Percentiles rank a stretch among this genome's conserved stretches.
phyloP scores from a whole-genome alignment of 345 rosid species.

The Cardamine chenopodiifolia region DNA sequence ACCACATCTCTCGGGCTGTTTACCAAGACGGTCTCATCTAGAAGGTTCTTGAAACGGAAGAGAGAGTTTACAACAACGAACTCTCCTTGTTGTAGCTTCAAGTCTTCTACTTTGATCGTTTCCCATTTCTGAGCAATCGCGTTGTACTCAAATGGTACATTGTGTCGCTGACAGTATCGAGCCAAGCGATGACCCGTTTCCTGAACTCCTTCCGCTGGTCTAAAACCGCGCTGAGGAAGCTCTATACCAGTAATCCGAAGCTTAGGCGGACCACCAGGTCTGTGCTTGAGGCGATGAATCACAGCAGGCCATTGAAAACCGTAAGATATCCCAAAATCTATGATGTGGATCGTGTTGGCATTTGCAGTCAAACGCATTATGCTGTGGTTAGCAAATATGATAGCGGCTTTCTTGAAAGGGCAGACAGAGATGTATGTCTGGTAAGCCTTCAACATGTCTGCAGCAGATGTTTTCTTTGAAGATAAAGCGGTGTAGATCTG shows the following conservation, averaged over 20 bases:
- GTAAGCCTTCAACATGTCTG: conserved; percentile 66
- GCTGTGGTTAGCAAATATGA: conserved; percentile 59
- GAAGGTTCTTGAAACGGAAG: conserved; percentile 61
- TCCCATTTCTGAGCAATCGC: conserved; percentile 81
- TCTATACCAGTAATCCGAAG: conserved; percentile 85
- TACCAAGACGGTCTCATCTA: conserved; percentile 62
- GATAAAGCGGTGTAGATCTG: conserved; percentile 52
- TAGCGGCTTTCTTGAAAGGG: conserved; percentile 67
- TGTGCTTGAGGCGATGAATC: conserved; percentile 59
- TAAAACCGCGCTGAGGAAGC: conserved; percentile 72
- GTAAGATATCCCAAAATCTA: conserved; percentile 78
- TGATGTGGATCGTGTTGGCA: conserved; percentile 60
- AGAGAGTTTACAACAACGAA: conserved; percentile 63
- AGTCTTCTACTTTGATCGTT: conserved; percentile 59
- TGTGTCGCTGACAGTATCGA: conserved; percentile 60
- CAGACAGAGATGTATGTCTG: conserved; percentile 52
- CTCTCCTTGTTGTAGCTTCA: conserved; percentile 56
- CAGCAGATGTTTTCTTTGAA: conserved; percentile 56
- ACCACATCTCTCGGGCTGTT: conserved; percentile 67
- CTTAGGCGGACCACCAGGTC: conserved; percentile 71
- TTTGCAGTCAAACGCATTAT: conserved; percentile 52
- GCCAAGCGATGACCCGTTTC: conserved; percentile 76
- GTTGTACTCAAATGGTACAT: conserved; percentile 76
- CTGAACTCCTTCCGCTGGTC: conserved; percentile 73
- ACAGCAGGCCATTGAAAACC: conserved; percentile 89